These are phyloP conservation scores for Kwoniella shivajii DNA, from an alignment of 1,284 basidiomycete species.

Conservation along the genomic window DNA sequence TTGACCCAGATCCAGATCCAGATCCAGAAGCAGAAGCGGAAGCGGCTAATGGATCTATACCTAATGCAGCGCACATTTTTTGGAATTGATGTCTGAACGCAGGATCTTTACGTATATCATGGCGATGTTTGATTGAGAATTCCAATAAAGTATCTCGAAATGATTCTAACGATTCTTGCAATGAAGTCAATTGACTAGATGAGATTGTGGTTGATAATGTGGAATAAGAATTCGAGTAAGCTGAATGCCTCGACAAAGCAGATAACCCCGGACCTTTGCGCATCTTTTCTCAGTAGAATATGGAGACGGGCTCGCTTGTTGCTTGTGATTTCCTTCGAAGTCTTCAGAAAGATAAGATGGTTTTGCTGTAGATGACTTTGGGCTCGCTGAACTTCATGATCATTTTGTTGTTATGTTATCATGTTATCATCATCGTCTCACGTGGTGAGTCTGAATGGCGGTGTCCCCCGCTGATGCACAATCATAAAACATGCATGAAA, in stretches of 20 bases:
- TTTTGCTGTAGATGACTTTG: neutral
- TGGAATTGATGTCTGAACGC: conserved; percentile 90
- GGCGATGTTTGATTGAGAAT: conserved; percentile 82
- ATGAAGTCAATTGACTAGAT: conserved; percentile 70
- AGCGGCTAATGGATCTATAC: conserved; percentile 90
- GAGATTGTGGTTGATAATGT: conserved; percentile 79
- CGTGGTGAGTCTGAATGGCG: no score
- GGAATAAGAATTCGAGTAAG: conserved; percentile 63
- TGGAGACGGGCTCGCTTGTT: neutral
- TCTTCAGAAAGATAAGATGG: neutral
- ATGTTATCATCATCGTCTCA: no score
- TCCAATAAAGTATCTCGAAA: conserved; percentile 78
- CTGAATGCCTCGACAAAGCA: conserved; percentile 55
- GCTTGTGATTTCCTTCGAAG: neutral
- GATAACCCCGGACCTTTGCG: conserved; percentile 58
- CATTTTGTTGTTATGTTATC: no score
- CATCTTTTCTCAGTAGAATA: conserved; percentile 40
- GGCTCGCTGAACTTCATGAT: neutral
- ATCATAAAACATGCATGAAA: no score
- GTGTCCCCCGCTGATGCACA: no score
- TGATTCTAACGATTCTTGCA: conserved; percentile 77
- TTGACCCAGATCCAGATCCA: conserved; percentile 12
- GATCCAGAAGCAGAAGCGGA: conserved; percentile 1
- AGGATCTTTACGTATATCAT: conserved; percentile 82
- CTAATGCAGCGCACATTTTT: conserved; percentile 92